Evolutionary conservation across 306 rosid genomes (phyloP), one percentile per base, ranked within the genome.

Genomic region (Sphenostylis stenocarpa): DNA sequence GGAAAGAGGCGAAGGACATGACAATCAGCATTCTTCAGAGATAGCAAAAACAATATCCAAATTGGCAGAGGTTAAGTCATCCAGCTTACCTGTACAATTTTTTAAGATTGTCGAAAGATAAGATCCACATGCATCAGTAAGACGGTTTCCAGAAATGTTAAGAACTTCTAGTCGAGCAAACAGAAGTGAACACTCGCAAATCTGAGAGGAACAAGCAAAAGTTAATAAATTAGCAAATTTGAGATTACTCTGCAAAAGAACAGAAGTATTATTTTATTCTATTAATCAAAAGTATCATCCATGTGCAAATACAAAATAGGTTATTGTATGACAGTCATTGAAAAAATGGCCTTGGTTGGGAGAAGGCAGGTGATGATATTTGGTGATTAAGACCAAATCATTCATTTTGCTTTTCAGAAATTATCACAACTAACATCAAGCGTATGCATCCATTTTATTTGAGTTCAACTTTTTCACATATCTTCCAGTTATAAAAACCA

Each of bases 81-180:
- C 77, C 60, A 75, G 47, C 82, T 78, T 82, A 92, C 98, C 97
- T 74, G 86, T 86, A 85, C 97, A 92, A 13, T 81, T 92, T 73
- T 87, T 78, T 79, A 92, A 86, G 67, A 95, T 90, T 62, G 93
- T 88, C 75, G 96, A 90, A 44, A 95, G 92, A 85, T 80, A 95
- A 66, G 92, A 88, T 68, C 97, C 93, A 73, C 93, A 92, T 41
- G 92, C 95, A 82, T 95, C 97, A 33, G 98, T 90, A 52, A 95
- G 96, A 76, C 93, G 97, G 73, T 95, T 95, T 74, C 96, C 96
- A 72, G 97, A 90, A 62, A 95, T 72, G 86, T 95, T 90, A 8
- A 95, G 97, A 72, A 90, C 93, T 92, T 89, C 96, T 38, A 92
- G 83, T 53, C 97, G 89, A 83, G 90, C 70, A 83, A 88, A 90